phyloP scores from a whole-genome alignment of 139 green algal species.

The Yamagishiella unicocca region DNA sequence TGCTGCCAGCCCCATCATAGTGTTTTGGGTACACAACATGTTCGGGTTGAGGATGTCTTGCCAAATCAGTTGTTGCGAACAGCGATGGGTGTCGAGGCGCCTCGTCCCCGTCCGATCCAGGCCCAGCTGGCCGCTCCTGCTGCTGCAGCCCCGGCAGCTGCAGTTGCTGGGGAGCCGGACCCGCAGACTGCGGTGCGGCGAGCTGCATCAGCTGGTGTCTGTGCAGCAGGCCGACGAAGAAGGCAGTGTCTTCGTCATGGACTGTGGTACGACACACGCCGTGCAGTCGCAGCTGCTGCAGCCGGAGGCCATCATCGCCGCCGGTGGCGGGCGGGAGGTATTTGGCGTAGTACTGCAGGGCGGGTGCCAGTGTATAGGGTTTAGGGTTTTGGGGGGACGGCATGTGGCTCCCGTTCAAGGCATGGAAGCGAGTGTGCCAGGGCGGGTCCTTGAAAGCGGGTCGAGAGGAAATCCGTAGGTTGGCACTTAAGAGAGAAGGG shows the following conservation, averaged over 20 bases:
- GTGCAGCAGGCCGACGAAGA: slow-evolving; percentile 5
- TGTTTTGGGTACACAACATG: too few relatives aligned
- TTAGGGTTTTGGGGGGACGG: neutral
- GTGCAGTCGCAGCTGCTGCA: slow-evolving; percentile 12
- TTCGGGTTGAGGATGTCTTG: neutral
- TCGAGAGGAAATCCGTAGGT: too few relatives aligned
- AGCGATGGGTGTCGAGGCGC: neutral
- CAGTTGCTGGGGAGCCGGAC: too few relatives aligned
- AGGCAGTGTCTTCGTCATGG: slow-evolving; percentile 18
- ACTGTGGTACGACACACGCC: slow-evolving; percentile 36
- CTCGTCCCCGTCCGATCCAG: too few relatives aligned
- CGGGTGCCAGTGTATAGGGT: neutral
- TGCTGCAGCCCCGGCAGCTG: too few relatives aligned
- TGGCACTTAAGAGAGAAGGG: neutral
- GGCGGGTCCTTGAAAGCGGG: neutral
- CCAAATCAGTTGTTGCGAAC: neutral
- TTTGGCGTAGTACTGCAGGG: slow-evolving; percentile 38
- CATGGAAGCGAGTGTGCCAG: neutral
- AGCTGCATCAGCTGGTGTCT: neutral
- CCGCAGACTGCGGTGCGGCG: too few relatives aligned
- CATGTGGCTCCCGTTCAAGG: neutral
- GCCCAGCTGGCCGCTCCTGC: too few relatives aligned
- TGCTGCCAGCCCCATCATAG: too few relatives aligned
- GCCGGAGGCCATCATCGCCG: neutral
- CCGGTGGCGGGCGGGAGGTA: neutral